Evolutionary conservation across 2,329 filamentous ascomycete genomes (phyloP).

Genomic region (Scorias spongiosa): DNA sequence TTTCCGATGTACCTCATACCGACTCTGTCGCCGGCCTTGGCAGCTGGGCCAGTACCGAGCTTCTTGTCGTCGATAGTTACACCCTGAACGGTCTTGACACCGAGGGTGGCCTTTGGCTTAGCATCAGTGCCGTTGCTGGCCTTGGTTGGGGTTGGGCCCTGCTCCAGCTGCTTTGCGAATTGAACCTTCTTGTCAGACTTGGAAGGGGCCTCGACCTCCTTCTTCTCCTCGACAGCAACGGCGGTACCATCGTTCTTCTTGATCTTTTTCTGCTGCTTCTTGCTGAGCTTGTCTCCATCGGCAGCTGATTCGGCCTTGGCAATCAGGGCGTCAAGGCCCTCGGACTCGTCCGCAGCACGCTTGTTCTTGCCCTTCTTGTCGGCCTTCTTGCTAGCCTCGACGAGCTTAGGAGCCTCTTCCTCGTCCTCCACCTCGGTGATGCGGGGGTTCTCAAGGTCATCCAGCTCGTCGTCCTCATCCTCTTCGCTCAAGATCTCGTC

Average conservation of each 20-base stretch:
- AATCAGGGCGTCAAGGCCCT: conserved; percentile 70
- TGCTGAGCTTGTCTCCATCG: conserved; percentile 65
- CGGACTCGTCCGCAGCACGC: conserved; percentile 59
- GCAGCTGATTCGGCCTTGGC: conserved; percentile 46
- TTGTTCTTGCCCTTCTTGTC: conserved; percentile 73
- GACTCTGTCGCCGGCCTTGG: conserved; percentile 81
- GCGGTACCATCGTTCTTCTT: conserved; percentile 98
- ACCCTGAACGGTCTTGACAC: conserved; percentile 68
- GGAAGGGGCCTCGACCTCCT: conserved; percentile 35
- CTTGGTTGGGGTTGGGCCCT: conserved; percentile 70
- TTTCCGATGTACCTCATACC: conserved; percentile 98
- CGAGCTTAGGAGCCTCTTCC: conserved; percentile 49
- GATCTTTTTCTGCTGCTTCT: conserved; percentile 95
- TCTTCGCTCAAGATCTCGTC: conserved; percentile 49
- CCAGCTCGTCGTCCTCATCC: conserved; percentile 34
- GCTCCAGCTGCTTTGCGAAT: conserved; percentile 97
- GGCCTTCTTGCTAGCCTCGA: conserved; percentile 23
- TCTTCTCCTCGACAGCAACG: conserved; percentile 43
- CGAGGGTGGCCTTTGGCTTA: conserved; percentile 38
- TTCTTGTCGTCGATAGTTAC: conserved; percentile 95
- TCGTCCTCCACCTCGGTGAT: conserved; percentile 67
- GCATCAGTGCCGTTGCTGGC: conserved; percentile 35
- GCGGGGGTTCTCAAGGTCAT: conserved; percentile 59
- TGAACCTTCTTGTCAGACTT: conserved; percentile 88
- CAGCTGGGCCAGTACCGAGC: conserved; percentile 64